Base-by-base conservation (phyloP, 108 stramenopile genomes). In the Conticribra guillardii region DNA sequence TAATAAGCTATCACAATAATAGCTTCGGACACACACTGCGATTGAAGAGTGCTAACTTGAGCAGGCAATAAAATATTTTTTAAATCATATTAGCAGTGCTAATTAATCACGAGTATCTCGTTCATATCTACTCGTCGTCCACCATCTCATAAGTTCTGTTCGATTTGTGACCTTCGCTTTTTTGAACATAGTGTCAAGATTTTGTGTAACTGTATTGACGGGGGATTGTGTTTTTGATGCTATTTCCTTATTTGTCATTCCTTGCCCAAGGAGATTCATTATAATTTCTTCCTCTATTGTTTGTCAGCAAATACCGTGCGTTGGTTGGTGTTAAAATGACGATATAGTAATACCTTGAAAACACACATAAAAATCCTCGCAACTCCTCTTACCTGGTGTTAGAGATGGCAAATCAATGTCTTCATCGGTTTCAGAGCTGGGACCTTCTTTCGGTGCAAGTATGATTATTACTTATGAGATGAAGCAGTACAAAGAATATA, bases 211-310 rank as follows among this genome's bases (percentile, higher is more conserved):
- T 44, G 78, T 60, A 11, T 85, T 60, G 31, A 57, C 61, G 17
- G 78, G 73, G 1, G 81, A 18, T 26, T 72, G 29, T 37, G 73
- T 76, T 46, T 71, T 34, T 11, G 55, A 60, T 27, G 90, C 90
- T 52, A 95, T 89, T 65, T 90, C 90, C 60, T 84, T 80, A 41
- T 85, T 90, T 34, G 77, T 89, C 24, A 77, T 48, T 1, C 90
- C 93, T 56, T 83, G 41, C 17, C 69, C 83, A 0, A 94, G 33
- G 0, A 90, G 56, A 34, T 82, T 76, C 16, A 94, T 69, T 14
- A 94, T 70, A 56, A 61, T 37, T 30, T 73, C 57, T 59, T 94
- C 89, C 21, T 80, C 86, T 69, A 49, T 16, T n/a, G n/a, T n/a
- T n/a, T n/a, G 3, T 31, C n/a, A 33, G 0, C 8, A 53, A 33